Evolutionary conservation across 805 yeast species (phyloP).

Genomic region (Metschnikowia anglica): DNA sequence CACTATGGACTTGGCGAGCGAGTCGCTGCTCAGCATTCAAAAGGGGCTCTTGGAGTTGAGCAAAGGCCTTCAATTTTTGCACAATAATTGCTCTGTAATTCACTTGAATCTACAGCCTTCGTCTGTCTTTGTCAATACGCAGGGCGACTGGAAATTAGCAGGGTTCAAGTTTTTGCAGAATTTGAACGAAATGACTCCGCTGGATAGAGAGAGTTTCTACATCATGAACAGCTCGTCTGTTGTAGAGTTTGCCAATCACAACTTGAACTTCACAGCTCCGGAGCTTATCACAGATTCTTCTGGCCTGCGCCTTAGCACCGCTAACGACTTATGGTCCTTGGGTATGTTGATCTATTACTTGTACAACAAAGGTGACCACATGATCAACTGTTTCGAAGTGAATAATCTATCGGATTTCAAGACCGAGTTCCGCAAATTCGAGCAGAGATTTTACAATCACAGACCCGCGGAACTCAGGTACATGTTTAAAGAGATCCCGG

Average conservation of each 20-base stretch:
- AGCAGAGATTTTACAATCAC: conserved; percentile 43
- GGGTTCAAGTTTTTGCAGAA: conserved; percentile 59
- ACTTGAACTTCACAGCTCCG: conserved; percentile 79
- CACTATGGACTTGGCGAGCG: conserved; percentile 31
- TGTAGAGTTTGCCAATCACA: conserved; percentile 73
- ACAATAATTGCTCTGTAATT: conserved; percentile 67
- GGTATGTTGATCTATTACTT: conserved; percentile 74
- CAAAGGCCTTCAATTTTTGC: conserved; percentile 80
- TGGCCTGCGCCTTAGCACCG: conserved; percentile 50
- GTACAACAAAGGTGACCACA: conserved; percentile 54
- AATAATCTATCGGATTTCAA: conserved; percentile 62
- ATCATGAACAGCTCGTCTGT: conserved; percentile 74
- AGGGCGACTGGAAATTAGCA: conserved; percentile 90
- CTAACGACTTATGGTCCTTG: conserved; percentile 80
- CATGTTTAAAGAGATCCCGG: conserved; percentile 59
- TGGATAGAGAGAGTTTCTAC: conserved; percentile 55
- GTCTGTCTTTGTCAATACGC: conserved; percentile 72
- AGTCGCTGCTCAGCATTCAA: conserved; percentile 72
- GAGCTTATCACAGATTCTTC: conserved; percentile 66
- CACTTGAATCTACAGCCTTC: conserved; percentile 80
- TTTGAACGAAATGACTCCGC: conserved; percentile 48
- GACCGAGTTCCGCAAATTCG: conserved; percentile 50
- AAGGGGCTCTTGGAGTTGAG: conserved; percentile 80
- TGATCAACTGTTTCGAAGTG: conserved; percentile 41
- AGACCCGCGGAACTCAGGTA: conserved; percentile 36